Conservation (phyloP, 1,284 basidiomycete genomes). For the Ustilago curta region DNA sequence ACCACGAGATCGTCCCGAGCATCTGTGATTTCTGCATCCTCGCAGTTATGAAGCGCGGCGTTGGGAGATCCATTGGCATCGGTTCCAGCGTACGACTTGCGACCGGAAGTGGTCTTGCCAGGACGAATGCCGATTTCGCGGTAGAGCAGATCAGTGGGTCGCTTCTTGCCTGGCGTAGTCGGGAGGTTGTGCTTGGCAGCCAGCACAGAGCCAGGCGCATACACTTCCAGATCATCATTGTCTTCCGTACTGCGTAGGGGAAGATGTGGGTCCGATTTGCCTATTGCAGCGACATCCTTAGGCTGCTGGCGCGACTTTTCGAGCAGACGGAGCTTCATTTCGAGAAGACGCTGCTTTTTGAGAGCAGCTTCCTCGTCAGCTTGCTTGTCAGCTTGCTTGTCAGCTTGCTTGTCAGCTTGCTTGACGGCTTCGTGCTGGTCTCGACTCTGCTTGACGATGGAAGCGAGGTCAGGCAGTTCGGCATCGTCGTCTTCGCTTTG, state of each 20-base stretch:
- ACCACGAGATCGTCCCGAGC: constrained; percentile 32
- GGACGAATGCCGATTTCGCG: constrained; percentile 38
- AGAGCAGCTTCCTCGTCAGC: constrained; percentile 12
- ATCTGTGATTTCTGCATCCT: constrained; percentile 11
- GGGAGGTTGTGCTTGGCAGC: constrained; percentile 39
- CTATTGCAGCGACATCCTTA: too few species aligned
- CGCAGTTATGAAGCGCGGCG: constrained; percentile 9
- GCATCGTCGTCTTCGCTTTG: constrained; percentile 30
- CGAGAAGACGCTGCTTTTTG: constrained; percentile 16
- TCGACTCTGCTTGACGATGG: constrained; percentile 31
- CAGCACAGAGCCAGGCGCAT: constrained; percentile 26
- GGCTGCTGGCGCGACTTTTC: constrained; percentile 27
- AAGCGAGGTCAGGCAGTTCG: constrained; percentile 37
- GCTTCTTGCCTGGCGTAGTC: constrained; percentile 31
- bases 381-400: constrained; percentile 20
- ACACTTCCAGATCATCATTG: constrained; percentile 30
- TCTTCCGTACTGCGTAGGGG: background rate
- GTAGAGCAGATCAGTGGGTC: constrained; percentile 41
- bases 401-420: constrained; percentile 4
- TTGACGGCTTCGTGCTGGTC: constrained; percentile 24
- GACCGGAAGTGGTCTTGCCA: constrained; percentile 17
- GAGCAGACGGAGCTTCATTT: constrained; percentile 39
- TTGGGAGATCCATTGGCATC: constrained; percentile 39
- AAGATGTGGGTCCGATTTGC: too few species aligned
- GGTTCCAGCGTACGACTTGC: constrained; percentile 30